Percentiles rank a stretch among this genome's conserved stretches.
phyloP scores from a whole-genome alignment of 108 stramenopile species.

The Fistulifera pelliculosa region DNA sequence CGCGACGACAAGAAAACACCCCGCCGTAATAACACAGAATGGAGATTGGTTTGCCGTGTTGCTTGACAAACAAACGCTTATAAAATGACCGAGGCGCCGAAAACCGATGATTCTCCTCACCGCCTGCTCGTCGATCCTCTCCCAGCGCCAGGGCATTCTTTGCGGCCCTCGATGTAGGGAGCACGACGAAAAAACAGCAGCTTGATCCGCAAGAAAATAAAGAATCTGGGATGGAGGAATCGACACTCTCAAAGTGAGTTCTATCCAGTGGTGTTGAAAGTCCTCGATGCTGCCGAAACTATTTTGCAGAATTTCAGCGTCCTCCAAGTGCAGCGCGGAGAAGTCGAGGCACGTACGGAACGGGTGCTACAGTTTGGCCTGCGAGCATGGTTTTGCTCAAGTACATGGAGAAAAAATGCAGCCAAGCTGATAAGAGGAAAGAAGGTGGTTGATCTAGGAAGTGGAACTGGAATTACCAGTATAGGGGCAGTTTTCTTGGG shows the following conservation, averaged over 20 bases:
- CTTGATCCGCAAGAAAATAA: conserved; percentile 14
- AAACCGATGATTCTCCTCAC: no score
- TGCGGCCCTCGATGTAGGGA: conserved; percentile 33
- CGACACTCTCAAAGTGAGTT: conserved; percentile 46
- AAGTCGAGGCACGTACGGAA: conserved; percentile 83
- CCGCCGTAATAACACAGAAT: no score
- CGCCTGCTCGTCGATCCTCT: background rate
- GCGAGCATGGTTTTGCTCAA: conserved; percentile 77
- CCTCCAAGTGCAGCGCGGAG: conserved; percentile 65
- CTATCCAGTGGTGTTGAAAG: conserved; percentile 37
- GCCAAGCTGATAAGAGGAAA: conserved; percentile 24
- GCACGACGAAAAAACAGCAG: conserved; percentile 5
- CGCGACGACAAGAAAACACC: no score
- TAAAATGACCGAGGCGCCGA: no score
- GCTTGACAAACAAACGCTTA: no score
- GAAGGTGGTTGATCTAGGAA: conserved; percentile 65
- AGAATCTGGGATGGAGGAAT: conserved; percentile 65
- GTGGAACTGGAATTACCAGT: conserved; percentile 74
- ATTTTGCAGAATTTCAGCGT: conserved; percentile 33
- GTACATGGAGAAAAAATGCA: conserved; percentile 52
- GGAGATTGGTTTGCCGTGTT: no score
- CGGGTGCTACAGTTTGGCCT: conserved; percentile 89
- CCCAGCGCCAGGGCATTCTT: conserved; percentile 59
- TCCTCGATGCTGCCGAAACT: background rate
- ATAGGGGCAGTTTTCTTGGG: conserved; percentile 72